Percentiles rank a stretch among this genome's conserved stretches.
phyloP scores from a whole-genome alignment of 305 asterid species.

The Withania somnifera region DNA sequence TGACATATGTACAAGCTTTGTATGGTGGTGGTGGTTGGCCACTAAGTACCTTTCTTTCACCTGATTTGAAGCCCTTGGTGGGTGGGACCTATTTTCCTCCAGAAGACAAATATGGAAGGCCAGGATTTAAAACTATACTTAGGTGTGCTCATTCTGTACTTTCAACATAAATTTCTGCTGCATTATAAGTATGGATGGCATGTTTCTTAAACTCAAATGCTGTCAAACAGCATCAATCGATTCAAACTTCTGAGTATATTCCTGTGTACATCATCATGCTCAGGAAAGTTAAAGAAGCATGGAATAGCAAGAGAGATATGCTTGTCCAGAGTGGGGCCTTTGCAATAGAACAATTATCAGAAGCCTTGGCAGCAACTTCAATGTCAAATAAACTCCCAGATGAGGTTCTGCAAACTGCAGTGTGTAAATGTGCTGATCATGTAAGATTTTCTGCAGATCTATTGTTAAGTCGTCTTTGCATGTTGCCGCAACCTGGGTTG shows the following conservation, averaged over 20 bases:
- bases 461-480: not conserved
- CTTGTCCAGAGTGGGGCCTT: conserved; percentile 60
- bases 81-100: conserved; percentile 99
- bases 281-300: conserved; percentile 94
- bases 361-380: conserved; percentile 61
- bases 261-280: not conserved
- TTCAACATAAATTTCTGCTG: not conserved
- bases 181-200: not conserved
- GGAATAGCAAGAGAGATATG: conserved; percentile 59
- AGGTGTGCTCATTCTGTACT: conserved; percentile 29
- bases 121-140: conserved; percentile 83
- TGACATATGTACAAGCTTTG: conserved; percentile 91
- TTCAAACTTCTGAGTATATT: not conserved
- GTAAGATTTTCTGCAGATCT: conserved; percentile 17
- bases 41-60: conserved; percentile 75
- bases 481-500: not conserved
- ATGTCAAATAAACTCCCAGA: conserved; percentile 49
- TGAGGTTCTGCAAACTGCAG: conserved; percentile 48
- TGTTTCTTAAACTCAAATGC: not conserved
- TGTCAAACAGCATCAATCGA: not conserved
- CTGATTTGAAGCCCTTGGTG: conserved; percentile 89
- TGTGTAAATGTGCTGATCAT: conserved; percentile 72
- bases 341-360: conserved; percentile 83
- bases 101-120: conserved; percentile 82
- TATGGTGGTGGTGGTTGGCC: conserved; percentile 99